Evolutionary conservation across 2,329 filamentous ascomycete genomes (phyloP), one percentile per base, ranked within the genome.

Genomic region (Penicillium sp.): DNA sequence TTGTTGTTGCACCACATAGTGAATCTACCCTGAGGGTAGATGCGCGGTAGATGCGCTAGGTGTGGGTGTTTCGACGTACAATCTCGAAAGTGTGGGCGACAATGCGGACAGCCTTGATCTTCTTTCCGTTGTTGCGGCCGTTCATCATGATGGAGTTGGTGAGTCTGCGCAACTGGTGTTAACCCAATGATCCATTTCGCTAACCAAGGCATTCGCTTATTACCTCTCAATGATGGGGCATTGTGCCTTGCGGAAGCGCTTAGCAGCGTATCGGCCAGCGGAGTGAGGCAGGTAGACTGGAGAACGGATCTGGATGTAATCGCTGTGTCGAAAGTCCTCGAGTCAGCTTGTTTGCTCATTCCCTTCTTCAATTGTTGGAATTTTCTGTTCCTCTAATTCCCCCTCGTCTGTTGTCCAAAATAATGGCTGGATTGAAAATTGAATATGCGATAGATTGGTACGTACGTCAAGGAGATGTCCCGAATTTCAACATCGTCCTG

Each of bases 141-240:
- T 99, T 96, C 93, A 97, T 97, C 95, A 99, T 99, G 79, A 99
- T 88, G 61, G 94, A 97, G 90, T 99, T 99, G 86, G 94, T 99
- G 72, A 99, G 88, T 79, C 57, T 59, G 53, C 30, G 42, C 23
- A 48, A 23, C 16, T 28, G 23, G 21, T 46, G 52, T 55, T 47
- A 52, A 48, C 38, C 30, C 40, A n/a, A 42, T 11, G 16, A 14
- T 12, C 40, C 47, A 47, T 38, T 18, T 18, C 53, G 21, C 5
- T n/a, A 33, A 20, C 20, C 23, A 43, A 43, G 35, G 35, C n/a
- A 40, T 40, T 40, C 35, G 3, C n/a, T 28, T 21, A 55, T 55
- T 59, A 59, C 57, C 94, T 93, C 90, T 99, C 94, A 77, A 99
- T 97, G 88, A 99, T 97, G 74, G 94, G 94, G 90, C 94, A 99